Percentiles rank a stretch among this genome's conserved stretches.
phyloP scores from a whole-genome alignment of 345 rosid species.

The Raphanus sativus region DNA sequence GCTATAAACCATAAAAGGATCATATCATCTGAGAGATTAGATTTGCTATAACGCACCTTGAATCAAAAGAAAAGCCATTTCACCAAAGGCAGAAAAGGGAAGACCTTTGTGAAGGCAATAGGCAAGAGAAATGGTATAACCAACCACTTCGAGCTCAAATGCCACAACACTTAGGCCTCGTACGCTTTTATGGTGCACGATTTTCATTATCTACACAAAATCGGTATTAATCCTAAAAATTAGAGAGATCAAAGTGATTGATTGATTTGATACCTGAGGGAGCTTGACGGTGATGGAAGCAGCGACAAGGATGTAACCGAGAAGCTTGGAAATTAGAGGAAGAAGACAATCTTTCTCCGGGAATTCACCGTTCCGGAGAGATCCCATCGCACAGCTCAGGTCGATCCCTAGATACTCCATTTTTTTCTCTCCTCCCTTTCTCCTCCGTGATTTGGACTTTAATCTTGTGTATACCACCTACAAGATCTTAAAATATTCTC shows the following conservation, averaged over 20 bases:
- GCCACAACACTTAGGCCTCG: slow-evolving; percentile 76
- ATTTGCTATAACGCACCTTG: slow-evolving; percentile 74
- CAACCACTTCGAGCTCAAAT: slow-evolving; percentile 92
- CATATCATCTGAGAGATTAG: too few relatives aligned
- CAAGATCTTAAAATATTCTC: not conserved
- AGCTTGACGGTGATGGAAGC: slow-evolving; percentile 95
- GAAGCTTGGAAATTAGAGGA: slow-evolving; percentile 91
- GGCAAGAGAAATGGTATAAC: slow-evolving; percentile 84
- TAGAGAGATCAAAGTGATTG: not conserved
- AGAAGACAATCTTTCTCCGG: slow-evolving; percentile 80
- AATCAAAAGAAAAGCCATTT: slow-evolving; percentile 77
- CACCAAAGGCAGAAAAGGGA: slow-evolving; percentile 95
- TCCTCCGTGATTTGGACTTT: not conserved
- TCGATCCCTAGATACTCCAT: slow-evolving; percentile 79
- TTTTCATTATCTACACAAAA: slow-evolving; percentile 66
- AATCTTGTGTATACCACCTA: not conserved
- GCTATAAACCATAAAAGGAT: not conserved
- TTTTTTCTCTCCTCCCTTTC: not conserved
- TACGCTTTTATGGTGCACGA: slow-evolving; percentile 73
- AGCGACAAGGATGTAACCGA: slow-evolving; percentile 87
- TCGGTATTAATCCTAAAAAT: not conserved
- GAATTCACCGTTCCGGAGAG: slow-evolving; percentile 57
- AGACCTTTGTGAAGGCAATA: slow-evolving; percentile 91
- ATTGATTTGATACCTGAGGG: slow-evolving; percentile 57
- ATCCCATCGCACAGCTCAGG: slow-evolving; percentile 66